These are phyloP conservation scores for Leishmania gerbilli DNA, from an alignment of 208 protist species.

Conservation along the genomic window DNA sequence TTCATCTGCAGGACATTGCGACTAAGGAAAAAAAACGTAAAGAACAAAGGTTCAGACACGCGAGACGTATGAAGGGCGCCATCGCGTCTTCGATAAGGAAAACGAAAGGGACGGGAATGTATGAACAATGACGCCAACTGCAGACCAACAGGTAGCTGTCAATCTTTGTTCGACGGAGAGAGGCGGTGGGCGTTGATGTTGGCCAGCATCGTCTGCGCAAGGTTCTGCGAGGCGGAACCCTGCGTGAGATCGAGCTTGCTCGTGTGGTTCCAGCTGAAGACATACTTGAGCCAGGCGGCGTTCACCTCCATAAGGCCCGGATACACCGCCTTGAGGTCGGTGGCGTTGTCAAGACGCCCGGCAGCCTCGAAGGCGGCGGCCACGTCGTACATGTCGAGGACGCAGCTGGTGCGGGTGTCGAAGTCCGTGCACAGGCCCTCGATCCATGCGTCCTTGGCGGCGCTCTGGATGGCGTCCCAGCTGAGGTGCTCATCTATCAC, in stretches of 20 bases:
- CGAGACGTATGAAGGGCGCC: too few species aligned
- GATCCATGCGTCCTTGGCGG: slow-evolving; percentile 42
- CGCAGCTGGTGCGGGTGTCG: slow-evolving; percentile 32
- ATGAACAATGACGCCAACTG: background rate
- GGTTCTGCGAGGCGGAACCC: slow-evolving; percentile 36
- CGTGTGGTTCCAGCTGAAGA: slow-evolving; percentile 38
- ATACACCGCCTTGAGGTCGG: slow-evolving; percentile 27
- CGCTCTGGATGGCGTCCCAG: slow-evolving; percentile 37
- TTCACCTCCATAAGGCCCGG: slow-evolving; percentile 16
- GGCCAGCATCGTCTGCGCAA: slow-evolving; percentile 31
- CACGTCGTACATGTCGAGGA: slow-evolving; percentile 48
- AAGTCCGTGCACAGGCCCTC: slow-evolving; percentile 39
- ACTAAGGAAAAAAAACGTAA: background rate
- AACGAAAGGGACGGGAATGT: background rate
- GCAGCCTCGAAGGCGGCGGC: slow-evolving; percentile 40
- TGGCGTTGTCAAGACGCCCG: slow-evolving; percentile 28
- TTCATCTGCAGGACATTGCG: background rate
- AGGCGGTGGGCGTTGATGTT: slow-evolving; percentile 31
- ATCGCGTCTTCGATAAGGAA: background rate
- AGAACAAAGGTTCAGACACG: background rate
- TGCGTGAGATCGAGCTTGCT: slow-evolving; percentile 28
- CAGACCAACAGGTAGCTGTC: background rate
- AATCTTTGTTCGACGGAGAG: slow-evolving; percentile 25
- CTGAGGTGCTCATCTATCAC: slow-evolving; percentile 47
- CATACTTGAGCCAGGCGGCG: slow-evolving; percentile 28